Evolutionary conservation across 306 rosid genomes (phyloP).

Genomic region (Cicer arietinum): DNA sequence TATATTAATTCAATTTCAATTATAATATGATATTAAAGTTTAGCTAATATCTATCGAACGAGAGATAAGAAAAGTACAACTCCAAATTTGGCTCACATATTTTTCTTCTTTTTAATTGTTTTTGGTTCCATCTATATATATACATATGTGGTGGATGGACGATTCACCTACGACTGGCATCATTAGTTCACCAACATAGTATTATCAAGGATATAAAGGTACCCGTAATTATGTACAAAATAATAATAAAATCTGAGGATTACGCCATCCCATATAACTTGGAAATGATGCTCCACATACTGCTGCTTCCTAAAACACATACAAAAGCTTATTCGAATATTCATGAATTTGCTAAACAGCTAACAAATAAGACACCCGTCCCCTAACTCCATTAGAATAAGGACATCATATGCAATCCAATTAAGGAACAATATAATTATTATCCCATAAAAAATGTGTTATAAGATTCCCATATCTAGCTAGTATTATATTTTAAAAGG

Average conservation of each 20-base stretch:
- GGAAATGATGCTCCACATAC: slow-evolving; percentile 66
- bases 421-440: slow-evolving; percentile 13
- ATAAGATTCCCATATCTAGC: slow-evolving; percentile 34
- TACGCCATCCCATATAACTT: slow-evolving; percentile 59
- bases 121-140: not conserved
- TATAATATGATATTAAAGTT: too few species aligned
- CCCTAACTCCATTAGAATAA: slow-evolving; percentile 36
- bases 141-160: slow-evolving; percentile 26
- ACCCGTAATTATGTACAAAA: slow-evolving; percentile 26
- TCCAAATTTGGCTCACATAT: too few species aligned
- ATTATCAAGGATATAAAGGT: slow-evolving; percentile 39
- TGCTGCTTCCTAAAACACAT: slow-evolving; percentile 59
- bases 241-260: slow-evolving; percentile 42
- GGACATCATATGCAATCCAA: slow-evolving; percentile 37
- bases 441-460: not conserved
- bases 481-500: slow-evolving; percentile 13
- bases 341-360: slow-evolving; percentile 39
- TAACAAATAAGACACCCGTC: slow-evolving; percentile 44
- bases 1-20: too few species aligned
- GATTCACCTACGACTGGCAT: slow-evolving; percentile 37
- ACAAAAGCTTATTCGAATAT: slow-evolving; percentile 59
- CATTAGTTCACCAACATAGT: slow-evolving; percentile 42
- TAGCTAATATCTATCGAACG: too few species aligned
- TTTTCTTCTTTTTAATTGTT: too few species aligned
- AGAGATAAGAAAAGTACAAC: too few species aligned